Evolutionary conservation across 1,284 basidiomycete genomes (phyloP).

Genomic region (Papiliotrema nemorosa): DNA sequence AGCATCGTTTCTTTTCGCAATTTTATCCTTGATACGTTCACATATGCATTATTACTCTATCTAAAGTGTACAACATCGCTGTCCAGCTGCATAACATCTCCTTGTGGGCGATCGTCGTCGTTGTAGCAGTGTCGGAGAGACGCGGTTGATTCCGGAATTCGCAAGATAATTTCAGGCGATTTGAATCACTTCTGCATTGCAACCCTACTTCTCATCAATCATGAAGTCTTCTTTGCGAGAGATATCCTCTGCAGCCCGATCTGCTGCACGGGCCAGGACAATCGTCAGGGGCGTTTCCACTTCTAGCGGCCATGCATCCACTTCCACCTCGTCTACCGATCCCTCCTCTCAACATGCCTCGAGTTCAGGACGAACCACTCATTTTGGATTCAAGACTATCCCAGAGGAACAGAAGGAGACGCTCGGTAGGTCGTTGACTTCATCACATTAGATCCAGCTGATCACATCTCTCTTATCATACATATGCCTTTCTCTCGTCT

Average conservation of each 20-base stretch:
- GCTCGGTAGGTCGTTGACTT: slow-evolving; percentile 47
- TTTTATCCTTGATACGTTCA: no score
- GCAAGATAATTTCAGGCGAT: background rate
- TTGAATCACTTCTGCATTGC: no score
- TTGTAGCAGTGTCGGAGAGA: no score
- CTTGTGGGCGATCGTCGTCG: no score
- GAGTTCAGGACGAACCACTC: slow-evolving; percentile 56
- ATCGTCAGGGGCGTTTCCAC: background rate
- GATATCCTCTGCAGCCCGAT: background rate
- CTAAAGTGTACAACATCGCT: no score
- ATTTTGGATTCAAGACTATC: slow-evolving; percentile 89
- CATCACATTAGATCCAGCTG: background rate
- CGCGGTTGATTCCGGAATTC: no score
- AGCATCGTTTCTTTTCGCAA: no score
- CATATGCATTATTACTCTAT: no score
- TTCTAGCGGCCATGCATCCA: background rate
- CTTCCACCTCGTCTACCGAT: slow-evolving; percentile 1
- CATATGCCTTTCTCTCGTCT: background rate
- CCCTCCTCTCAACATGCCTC: background rate
- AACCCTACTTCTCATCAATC: no score
- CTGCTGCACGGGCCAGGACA: background rate
- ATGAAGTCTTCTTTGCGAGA: background rate
- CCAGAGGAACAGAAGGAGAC: slow-evolving; percentile 67
- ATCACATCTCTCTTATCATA: background rate
- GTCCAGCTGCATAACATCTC: no score